Percentiles rank a stretch among this genome's conserved stretches.
phyloP scores from a whole-genome alignment of 2,329 filamentous ascomycete species.

The Magnaporthales sp. region DNA sequence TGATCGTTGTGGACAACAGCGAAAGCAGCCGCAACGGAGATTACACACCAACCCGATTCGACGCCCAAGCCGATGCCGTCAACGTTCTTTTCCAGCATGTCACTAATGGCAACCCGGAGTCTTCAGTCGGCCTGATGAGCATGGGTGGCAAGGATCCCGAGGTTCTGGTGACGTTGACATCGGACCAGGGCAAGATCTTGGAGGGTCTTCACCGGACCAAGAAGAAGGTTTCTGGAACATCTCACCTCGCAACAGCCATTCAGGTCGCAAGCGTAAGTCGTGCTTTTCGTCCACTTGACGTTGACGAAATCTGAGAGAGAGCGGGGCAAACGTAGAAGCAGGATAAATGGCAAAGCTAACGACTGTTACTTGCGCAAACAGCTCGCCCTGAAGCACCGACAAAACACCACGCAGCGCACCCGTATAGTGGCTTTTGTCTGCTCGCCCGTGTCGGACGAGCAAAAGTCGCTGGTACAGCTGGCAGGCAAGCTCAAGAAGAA shows the following conservation, averaged over 20 bases:
- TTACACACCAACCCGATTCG: constrained; percentile 82
- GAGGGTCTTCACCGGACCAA: constrained; percentile 83
- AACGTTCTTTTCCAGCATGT: constrained; percentile 94
- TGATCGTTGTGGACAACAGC: constrained; percentile 99
- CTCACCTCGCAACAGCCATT: constrained; percentile 86
- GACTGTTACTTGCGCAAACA: constrained; percentile 25
- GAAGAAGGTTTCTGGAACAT: constrained; percentile 81
- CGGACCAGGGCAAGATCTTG: constrained; percentile 91
- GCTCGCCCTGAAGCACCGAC: constrained; percentile 94
- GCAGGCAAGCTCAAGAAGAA: constrained; percentile 99
- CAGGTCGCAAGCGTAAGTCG: constrained; percentile 81
- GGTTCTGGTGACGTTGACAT: constrained; percentile 91
- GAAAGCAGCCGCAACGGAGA: constrained; percentile 98
- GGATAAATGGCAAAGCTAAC: neutral
- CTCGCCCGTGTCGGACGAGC: constrained; percentile 81
- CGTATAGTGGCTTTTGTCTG: constrained; percentile 96
- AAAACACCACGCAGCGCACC: constrained; percentile 95
- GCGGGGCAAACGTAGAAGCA: neutral
- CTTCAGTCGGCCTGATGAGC: constrained; percentile 94
- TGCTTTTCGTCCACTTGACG: neutral
- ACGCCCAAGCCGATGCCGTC: constrained; percentile 91
- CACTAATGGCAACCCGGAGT: constrained; percentile 91
- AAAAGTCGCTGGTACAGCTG: constrained; percentile 79
- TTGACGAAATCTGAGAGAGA: neutral
- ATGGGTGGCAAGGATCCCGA: constrained; percentile 98